A percentile compares a stretch with the other conserved stretches of the same genome.
These are phyloP conservation scores for Globisporangium uncinulatum DNA, from an alignment of 352 stramenopile species.

Conservation along the genomic window DNA sequence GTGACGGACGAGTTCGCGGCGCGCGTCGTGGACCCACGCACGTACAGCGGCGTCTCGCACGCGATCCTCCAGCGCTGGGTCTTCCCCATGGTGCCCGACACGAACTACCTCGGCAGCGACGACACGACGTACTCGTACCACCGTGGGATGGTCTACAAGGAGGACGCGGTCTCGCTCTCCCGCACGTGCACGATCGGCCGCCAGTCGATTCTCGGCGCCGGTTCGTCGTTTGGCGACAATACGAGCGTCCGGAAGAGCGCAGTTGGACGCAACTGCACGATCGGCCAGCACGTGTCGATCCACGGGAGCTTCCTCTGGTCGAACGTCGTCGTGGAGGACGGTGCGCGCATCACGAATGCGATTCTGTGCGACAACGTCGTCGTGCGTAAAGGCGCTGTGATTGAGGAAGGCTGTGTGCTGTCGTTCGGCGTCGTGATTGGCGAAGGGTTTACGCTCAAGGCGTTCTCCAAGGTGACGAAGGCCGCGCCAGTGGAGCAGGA, in stretches of 20 bases:
- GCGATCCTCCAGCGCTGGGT: constrained; percentile 95
- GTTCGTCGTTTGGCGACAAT: constrained; percentile 49
- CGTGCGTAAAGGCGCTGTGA: constrained; percentile 53
- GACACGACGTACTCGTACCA: constrained; percentile 73
- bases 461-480: constrained; percentile 83
- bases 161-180: constrained; percentile 56
- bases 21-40: constrained; percentile 91
- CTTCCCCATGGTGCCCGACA: constrained; percentile 95
- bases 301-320: constrained; percentile 79
- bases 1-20: constrained; percentile 91
- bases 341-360: constrained; percentile 59
- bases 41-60: constrained; percentile 90
- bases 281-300: constrained; percentile 70
- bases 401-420: constrained; percentile 72
- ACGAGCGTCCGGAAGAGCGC: constrained; percentile 51
- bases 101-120: constrained; percentile 63
- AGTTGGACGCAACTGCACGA: constrained; percentile 63
- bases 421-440: constrained; percentile 83
- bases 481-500: constrained; percentile 41
- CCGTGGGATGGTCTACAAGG: constrained; percentile 82
- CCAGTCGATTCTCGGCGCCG: constrained; percentile 69
- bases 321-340: constrained; percentile 77
- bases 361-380: constrained; percentile 86
- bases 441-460: constrained; percentile 49
- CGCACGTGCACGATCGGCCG: constrained; percentile 58